Evolutionary conservation across 805 yeast genomes (phyloP).

Genomic region (Martiniozyma abietophila): DNA sequence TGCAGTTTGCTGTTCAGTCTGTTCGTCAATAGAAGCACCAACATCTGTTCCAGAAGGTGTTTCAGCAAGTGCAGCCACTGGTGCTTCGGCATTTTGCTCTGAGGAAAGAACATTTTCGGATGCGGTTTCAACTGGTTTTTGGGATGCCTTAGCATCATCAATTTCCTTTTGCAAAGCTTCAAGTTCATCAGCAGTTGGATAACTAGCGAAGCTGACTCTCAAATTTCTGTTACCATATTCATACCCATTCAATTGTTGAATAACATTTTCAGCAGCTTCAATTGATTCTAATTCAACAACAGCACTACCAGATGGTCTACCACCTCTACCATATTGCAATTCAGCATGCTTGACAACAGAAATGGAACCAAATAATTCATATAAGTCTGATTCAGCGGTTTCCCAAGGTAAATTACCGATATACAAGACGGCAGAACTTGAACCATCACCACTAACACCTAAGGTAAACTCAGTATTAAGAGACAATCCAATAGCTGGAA

Average conservation of each 20-base stretch:
- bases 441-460: slow-evolving; percentile 55
- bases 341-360: slow-evolving; percentile 74
- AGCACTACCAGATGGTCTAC: slow-evolving; percentile 76
- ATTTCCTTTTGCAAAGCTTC: slow-evolving; percentile 14
- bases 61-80: slow-evolving; percentile 3
- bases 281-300: slow-evolving; percentile 68
- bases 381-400: slow-evolving; percentile 77
- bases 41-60: slow-evolving; percentile 3
- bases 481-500: slow-evolving; percentile 13
- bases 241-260: slow-evolving; percentile 67
- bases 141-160: slow-evolving; percentile 2
- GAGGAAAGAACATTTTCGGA: slow-evolving; percentile 39
- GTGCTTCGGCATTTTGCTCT: neutral
- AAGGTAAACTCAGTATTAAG: slow-evolving; percentile 52
- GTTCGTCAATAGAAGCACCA: slow-evolving; percentile 2
- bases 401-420: slow-evolving; percentile 81
- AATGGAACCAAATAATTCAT: slow-evolving; percentile 76
- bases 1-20: neutral
- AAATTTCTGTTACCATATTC: slow-evolving; percentile 77
- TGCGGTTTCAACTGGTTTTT: neutral
- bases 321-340: slow-evolving; percentile 50
- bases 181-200: slow-evolving; percentile 10
- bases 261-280: slow-evolving; percentile 64
- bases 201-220: slow-evolving; percentile 55
- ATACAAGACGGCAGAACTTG: slow-evolving; percentile 50